Conservation (phyloP, 352 stramenopile genomes). For the Globisporangium camurandrum region DNA sequence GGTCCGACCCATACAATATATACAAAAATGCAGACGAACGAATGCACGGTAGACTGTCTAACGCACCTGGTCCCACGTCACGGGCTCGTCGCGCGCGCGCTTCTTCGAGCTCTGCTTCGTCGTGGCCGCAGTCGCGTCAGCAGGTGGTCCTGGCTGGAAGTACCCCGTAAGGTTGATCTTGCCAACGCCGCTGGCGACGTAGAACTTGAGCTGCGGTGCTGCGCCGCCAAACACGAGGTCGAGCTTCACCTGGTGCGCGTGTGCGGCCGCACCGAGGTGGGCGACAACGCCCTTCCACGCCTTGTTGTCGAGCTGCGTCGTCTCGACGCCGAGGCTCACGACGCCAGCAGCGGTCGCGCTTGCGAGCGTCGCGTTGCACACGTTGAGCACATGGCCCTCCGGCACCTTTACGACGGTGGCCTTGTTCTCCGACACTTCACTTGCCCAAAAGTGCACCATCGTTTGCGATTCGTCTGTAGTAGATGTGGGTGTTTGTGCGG, state of each 20-base stretch:
- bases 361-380: conserved; percentile 40
- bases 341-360: conserved; percentile 16
- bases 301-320: conserved; percentile 51
- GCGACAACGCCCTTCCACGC: conserved; percentile 60
- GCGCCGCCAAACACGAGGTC: conserved; percentile 64
- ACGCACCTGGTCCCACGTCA: conserved; percentile 59
- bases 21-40: conserved; percentile 13
- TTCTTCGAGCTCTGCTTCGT: conserved; percentile 62
- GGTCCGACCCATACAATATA: conserved; percentile 15
- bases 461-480: background rate
- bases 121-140: conserved; percentile 11
- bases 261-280: conserved; percentile 33
- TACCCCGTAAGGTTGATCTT: conserved; percentile 74
- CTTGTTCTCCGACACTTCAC: conserved; percentile 51
- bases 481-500: background rate
- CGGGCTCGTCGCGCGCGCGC: conserved; percentile 39
- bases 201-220: conserved; percentile 64
- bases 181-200: conserved; percentile 46
- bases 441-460: conserved; percentile 56
- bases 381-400: conserved; percentile 54
- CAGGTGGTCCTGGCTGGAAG: conserved; percentile 60
- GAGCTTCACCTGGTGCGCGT: conserved; percentile 64
- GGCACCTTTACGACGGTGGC: conserved; percentile 38
- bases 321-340: conserved; percentile 51
- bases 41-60: conserved; percentile 1